phyloP scores from a whole-genome alignment of 495 filamentous ascomycete genomes.

The Trichoderma reesei region DNA sequence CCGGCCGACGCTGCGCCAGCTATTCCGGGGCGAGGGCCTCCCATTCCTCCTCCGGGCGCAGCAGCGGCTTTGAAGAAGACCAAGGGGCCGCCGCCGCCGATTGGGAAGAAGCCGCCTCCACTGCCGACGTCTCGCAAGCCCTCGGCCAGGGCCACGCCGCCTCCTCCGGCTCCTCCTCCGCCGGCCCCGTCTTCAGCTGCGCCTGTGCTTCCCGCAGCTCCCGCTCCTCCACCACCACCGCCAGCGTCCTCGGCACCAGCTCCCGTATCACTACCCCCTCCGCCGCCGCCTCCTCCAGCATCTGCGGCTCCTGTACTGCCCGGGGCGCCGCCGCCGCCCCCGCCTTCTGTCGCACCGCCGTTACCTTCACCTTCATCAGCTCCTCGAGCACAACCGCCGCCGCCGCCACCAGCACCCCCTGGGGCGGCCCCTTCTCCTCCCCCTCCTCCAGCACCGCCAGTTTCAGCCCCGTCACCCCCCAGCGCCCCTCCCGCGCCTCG shows the following conservation, averaged over 20 bases:
- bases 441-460: slow-evolving; percentile 31
- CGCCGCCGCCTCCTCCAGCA: slow-evolving; percentile 42
- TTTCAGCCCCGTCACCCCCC: slow-evolving; percentile 24
- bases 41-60: background rate
- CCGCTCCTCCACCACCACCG: slow-evolving; percentile 29
- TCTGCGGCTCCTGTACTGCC: slow-evolving; percentile 37
- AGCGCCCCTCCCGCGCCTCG: slow-evolving; percentile 22
- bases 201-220: slow-evolving; percentile 23
- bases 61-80: slow-evolving; percentile 8
- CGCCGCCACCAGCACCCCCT: slow-evolving; percentile 40
- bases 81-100: slow-evolving; percentile 44
- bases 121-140: slow-evolving; percentile 61
- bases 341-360: slow-evolving; percentile 41
- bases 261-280: slow-evolving; percentile 36
- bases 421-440: slow-evolving; percentile 35
- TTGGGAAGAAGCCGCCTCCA: slow-evolving; percentile 61
- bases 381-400: slow-evolving; percentile 40
- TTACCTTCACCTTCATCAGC: slow-evolving; percentile 32
- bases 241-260: slow-evolving; percentile 31
- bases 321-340: slow-evolving; percentile 39
- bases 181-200: slow-evolving; percentile 34
- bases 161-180: slow-evolving; percentile 23
- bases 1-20: slow-evolving; percentile 50
- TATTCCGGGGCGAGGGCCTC: slow-evolving; percentile 26
- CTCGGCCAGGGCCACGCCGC: slow-evolving; percentile 33